Evolutionary conservation across 2,329 filamentous ascomycete species (phyloP).

Genomic region (Exophiala oligosperma): DNA sequence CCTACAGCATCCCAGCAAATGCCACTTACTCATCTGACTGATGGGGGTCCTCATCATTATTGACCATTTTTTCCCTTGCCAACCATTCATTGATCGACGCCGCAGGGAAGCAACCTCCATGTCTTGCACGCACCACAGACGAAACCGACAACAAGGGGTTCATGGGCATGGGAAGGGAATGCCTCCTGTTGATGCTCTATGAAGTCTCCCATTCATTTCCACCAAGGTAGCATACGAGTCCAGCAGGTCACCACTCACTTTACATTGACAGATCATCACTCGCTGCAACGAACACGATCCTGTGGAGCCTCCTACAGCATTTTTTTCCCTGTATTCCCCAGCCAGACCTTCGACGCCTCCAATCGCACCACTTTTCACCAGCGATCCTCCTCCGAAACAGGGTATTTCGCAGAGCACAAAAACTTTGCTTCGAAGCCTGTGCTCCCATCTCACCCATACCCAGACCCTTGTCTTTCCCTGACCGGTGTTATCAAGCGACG

Average conservation of each 20-base stretch:
- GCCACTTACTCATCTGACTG: too few relatives aligned
- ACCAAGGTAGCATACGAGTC: background rate
- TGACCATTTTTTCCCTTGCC: too few relatives aligned
- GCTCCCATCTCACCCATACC: background rate
- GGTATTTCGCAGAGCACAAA: background rate
- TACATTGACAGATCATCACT: background rate
- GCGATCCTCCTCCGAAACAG: background rate
- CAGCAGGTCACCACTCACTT: background rate
- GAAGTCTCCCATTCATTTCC: too few relatives aligned
- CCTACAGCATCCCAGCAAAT: too few relatives aligned
- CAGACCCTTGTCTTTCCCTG: background rate
- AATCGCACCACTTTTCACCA: background rate
- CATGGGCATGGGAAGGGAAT: background rate
- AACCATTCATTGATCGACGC: too few relatives aligned
- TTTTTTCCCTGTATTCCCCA: background rate
- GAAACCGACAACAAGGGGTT: background rate
- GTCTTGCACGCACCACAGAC: too few relatives aligned
- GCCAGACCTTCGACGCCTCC: background rate
- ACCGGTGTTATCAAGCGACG: background rate
- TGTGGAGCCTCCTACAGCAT: background rate
- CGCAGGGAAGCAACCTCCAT: too few relatives aligned
- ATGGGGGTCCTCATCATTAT: too few relatives aligned
- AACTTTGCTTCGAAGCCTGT: background rate
- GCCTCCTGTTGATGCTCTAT: too few relatives aligned
- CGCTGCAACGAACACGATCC: background rate